Evolutionary conservation across 352 stramenopile species (phyloP), one percentile per base, ranked within the genome.

Genomic region (Phytopythium delawarense): DNA sequence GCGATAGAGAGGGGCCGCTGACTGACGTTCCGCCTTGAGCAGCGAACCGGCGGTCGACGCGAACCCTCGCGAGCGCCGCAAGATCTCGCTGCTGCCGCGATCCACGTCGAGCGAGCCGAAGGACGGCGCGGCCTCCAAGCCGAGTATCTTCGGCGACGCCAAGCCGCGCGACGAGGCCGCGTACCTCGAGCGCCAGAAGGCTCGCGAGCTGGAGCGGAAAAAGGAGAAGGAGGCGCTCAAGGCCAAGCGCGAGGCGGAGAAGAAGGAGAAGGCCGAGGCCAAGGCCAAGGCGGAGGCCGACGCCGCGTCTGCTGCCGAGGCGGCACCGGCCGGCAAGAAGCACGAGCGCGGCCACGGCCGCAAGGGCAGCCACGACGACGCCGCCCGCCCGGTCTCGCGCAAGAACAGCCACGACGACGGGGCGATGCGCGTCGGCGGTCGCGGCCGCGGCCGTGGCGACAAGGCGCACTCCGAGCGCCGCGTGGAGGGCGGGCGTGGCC

Each of bases 71-170:
- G 84, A 91, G 63, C 85, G 87, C 23, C 81, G 71, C 28, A 80
- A 75, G 57, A 62, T 96, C 55, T 76, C 69, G 23, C 59, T 96
- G 28, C 57, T 79, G 45, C 83, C 87, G 21, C 85, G 87, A 25
- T 71, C 75, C 13, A 68, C 75, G 30, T 76, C 81, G 2, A 72
- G 63, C 1, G 75, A 87, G 37, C 59, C 67, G 34, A 63, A 73
- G 42, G 66, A 76, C 20, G 57, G 52, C 23, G 44, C 64, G 25
- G 55, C 63, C 28, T 76, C 28, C 21, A n/a, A 49, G 16, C 56
- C 66, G 34, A 93, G 70, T 66, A 87, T 90, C 58, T 96, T 96
- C 56, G 87, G 87, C 18, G 78, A 93, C n/a, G 87, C 87, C 21
- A 96, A 94, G 70, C 85, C 87, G 4, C 86, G 83, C 35, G 86